Percentiles rank a stretch among this genome's conserved stretches.
phyloP scores from a whole-genome alignment of 306 rosid genomes.

The Dryas octopetala region DNA sequence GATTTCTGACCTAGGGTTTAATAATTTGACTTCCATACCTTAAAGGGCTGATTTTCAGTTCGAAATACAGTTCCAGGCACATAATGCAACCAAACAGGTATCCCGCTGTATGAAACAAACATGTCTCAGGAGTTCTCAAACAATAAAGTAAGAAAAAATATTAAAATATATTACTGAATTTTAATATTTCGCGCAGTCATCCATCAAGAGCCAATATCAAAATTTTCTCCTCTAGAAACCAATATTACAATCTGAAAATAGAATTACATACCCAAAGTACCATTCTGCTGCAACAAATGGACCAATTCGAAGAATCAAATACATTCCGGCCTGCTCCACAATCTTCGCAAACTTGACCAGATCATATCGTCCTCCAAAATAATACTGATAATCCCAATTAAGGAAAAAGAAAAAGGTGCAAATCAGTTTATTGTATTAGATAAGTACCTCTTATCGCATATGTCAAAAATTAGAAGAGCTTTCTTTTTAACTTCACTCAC shows the following conservation, averaged over 20 bases:
- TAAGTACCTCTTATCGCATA: neutral
- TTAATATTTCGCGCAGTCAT: neutral
- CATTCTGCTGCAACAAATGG: conserved; percentile 62
- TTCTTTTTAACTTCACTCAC: conserved; percentile 42
- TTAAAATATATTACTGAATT: neutral
- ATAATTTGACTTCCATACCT: conserved; percentile 52
- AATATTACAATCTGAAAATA: neutral
- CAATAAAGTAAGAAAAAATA: conserved; percentile 1
- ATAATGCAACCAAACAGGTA: conserved; percentile 95
- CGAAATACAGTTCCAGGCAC: conserved; percentile 85
- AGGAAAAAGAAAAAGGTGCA: conserved; percentile 1
- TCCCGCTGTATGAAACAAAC: conserved; percentile 62
- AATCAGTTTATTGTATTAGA: neutral
- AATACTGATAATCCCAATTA: conserved; percentile 30
- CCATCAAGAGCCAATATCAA: conserved; percentile 5
- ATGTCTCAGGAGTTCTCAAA: conserved; percentile 16
- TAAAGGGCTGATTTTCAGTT: conserved; percentile 72
- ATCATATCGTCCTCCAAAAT: conserved; percentile 56
- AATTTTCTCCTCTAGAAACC: neutral
- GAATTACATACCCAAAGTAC: conserved; percentile 45
- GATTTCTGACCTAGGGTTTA: neutral
- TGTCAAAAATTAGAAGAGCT: neutral
- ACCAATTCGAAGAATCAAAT: conserved; percentile 55
- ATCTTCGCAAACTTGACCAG: conserved; percentile 56
- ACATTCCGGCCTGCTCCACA: conserved; percentile 50